Evolutionary conservation across 305 asterid genomes (phyloP), one percentile per base, ranked within the genome.

Genomic region (Ilex paraguariensis): DNA sequence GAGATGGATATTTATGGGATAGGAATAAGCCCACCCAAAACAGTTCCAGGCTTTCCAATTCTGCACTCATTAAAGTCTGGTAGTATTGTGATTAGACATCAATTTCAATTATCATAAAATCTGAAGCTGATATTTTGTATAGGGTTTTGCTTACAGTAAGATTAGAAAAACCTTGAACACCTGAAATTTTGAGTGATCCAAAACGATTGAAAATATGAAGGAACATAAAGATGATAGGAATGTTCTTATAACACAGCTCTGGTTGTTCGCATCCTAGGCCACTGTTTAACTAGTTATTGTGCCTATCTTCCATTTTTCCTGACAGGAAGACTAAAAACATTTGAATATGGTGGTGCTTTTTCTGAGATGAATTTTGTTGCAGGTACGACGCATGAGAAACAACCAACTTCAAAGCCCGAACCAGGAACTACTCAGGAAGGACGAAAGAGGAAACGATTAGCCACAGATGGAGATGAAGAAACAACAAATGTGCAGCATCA

Each of bases 361-460:
- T 62, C 42, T 57, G 16, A 13, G 17, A 39, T 55, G 56, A n/a
- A 6, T 28, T n/a, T 61, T 58, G 13, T 42, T 52, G 77, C 90
- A 86, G 88, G 87, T 31, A 74, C 62, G 15, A 63, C 73, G 14
- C 70, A 51, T 17, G 73, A 71, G 55, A 70, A 64, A 56, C 74
- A 80, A 60, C 50, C 79, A 40, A 61, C 60, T 10, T 5, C 70
- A 3, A 80, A 75, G 49, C 68, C 74, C 9, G 87, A 77, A 63
- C 65, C 8, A 52, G 73, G 61, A 55, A 9, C 42, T 59, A 17
- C 51, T 30, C 75, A 72, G 55, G 83, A 70, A 68, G 85, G 84
- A 54, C 75, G 77, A 72, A 88, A 86, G 66, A 74, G 96, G 50
- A 88, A 80, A 77, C 71, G 89, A 56, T 8, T 64, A n/a, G 64